A percentile compares a stretch with the other conserved stretches of the same genome.
phyloP scores from a whole-genome alignment of 306 rosid genomes.

The Arachis stenosperma region DNA sequence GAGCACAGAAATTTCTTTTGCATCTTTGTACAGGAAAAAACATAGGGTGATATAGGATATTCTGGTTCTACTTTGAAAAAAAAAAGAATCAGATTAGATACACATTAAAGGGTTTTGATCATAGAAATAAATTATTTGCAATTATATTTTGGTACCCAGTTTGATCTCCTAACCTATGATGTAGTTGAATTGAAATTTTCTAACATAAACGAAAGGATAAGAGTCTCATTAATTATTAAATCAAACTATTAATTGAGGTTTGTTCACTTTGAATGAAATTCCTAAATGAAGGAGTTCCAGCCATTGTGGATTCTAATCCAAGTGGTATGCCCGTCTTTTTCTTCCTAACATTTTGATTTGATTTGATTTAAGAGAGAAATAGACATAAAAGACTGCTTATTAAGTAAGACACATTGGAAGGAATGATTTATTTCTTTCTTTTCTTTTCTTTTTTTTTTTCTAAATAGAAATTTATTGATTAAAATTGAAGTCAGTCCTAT shows the following conservation, averaged over 20 bases:
- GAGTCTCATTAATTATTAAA: background rate
- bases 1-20: conserved; percentile 37
- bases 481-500: no score
- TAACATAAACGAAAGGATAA: background rate
- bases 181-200: conserved; percentile 20
- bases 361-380: no score
- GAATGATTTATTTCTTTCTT: no score
- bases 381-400: no score
- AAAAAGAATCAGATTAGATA: conserved; percentile 36
- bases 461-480: no score
- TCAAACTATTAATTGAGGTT: background rate
- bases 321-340: background rate
- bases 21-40: conserved; percentile 63
- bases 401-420: no score
- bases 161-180: background rate
- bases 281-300: background rate
- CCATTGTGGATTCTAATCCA: background rate
- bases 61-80: conserved; percentile 39
- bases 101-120: conserved; percentile 26
- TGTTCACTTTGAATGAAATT: background rate
- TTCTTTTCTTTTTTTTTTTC: no score
- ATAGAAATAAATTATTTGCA: conserved; percentile 27
- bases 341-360: background rate
- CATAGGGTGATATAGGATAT: conserved; percentile 40
- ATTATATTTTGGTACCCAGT: conserved; percentile 2